A percentile compares a stretch with the other conserved stretches of the same genome.
Conservation (phyloP, 495 filamentous ascomycete genomes). For the Sordaria brevicollis region DNA sequence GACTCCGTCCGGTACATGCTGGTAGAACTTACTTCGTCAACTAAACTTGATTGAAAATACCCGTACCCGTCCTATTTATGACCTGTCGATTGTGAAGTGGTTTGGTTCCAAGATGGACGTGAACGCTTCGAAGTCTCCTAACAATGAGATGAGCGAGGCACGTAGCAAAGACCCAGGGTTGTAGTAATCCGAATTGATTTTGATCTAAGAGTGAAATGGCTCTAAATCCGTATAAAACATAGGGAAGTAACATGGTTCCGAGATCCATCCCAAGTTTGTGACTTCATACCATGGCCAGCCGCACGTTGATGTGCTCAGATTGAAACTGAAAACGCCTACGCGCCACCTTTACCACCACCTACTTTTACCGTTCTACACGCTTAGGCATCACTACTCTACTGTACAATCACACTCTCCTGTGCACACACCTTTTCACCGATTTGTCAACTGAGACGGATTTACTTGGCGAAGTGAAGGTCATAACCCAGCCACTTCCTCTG, state of each 20-base stretch:
- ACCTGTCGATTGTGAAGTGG: background rate
- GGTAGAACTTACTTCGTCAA: background rate
- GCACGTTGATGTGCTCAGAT: background rate
- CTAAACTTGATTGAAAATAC: background rate
- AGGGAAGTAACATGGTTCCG: background rate
- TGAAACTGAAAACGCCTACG: background rate
- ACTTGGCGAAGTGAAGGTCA: constrained; percentile 98
- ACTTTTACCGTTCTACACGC: background rate
- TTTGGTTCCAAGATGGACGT: background rate
- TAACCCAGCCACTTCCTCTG: constrained; percentile 93
- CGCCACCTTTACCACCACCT: background rate
- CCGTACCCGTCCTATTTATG: background rate
- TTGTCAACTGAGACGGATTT: constrained; percentile 17
- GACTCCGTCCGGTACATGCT: background rate
- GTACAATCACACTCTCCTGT: background rate
- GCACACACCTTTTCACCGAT: background rate
- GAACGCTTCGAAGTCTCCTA: background rate
- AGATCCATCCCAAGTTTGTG: background rate
- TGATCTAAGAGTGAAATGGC: background rate
- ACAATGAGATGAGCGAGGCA: background rate
- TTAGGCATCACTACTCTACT: background rate
- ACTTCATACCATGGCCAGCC: background rate
- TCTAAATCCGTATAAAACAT: background rate
- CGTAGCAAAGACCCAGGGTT: background rate
- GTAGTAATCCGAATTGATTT: background rate